phyloP scores from a whole-genome alignment of 1,284 basidiomycete genomes.

The Tilletia indica region DNA sequence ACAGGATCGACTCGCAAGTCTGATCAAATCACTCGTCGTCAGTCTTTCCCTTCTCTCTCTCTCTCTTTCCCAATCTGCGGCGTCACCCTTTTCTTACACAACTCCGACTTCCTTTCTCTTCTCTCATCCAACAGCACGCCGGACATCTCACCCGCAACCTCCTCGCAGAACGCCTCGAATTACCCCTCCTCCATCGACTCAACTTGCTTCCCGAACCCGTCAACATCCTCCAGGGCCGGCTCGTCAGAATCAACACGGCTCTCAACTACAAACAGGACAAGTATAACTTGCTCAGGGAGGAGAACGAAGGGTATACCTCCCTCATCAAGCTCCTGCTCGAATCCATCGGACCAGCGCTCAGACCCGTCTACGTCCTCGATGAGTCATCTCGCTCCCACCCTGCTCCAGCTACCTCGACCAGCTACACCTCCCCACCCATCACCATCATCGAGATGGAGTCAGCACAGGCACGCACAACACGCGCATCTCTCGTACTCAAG shows the following conservation, averaged over 20 bases:
- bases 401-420: not conserved
- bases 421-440: conserved; percentile 3
- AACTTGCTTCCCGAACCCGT: conserved; percentile 38
- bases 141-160: not conserved
- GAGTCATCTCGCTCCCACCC: not conserved
- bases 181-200: conserved; percentile 34
- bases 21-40: conserved; percentile 12
- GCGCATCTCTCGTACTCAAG: conserved; percentile 51
- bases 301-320: conserved; percentile 94
- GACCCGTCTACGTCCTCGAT: conserved; percentile 57
- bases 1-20: conserved; percentile 23
- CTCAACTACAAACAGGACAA: conserved; percentile 88
- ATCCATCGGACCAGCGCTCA: conserved; percentile 69
- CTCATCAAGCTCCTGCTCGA: conserved; percentile 80
- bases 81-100: not conserved
- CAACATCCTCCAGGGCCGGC: conserved; percentile 38
- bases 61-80: too few species aligned
- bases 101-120: not conserved
- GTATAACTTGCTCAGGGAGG: conserved; percentile 93
- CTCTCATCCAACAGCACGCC: conserved; percentile 3
- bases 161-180: conserved; percentile 34
- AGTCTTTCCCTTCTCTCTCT: conserved; percentile 3
- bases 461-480: conserved; percentile 30
- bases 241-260: conserved; percentile 49
- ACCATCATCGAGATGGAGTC: conserved; percentile 41